A percentile compares a stretch with the other conserved stretches of the same genome.
Evolutionary conservation across 2,329 filamentous ascomycete species (phyloP).

Genomic region (Dothistroma pini): DNA sequence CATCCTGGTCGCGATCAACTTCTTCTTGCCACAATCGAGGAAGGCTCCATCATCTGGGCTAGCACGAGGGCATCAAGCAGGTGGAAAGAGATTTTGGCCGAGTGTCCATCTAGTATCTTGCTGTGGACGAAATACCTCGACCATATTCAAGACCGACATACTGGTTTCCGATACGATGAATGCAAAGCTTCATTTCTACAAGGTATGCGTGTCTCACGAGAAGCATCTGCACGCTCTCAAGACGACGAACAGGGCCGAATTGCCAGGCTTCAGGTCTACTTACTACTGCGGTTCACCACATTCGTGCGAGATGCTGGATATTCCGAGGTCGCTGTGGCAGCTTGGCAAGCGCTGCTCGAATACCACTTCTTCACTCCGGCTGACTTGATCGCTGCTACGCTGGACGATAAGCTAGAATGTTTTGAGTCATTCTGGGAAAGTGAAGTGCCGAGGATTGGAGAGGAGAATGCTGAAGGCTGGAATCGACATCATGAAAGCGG

Average conservation of each 20-base stretch:
- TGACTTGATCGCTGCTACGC: slow-evolving; percentile 1
- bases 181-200: slow-evolving; percentile 58
- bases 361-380: slow-evolving; percentile 60
- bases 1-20: slow-evolving; percentile 55
- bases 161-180: slow-evolving; percentile 64
- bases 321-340: slow-evolving; percentile 67
- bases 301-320: slow-evolving; percentile 76
- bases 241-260: slow-evolving; percentile 14
- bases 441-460: slow-evolving; percentile 74
- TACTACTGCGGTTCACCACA: slow-evolving; percentile 69
- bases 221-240: neutral
- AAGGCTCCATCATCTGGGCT: slow-evolving; percentile 73
- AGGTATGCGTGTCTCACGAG: slow-evolving; percentile 45
- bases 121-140: slow-evolving; percentile 74
- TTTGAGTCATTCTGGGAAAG: slow-evolving; percentile 85
- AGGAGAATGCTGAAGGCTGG: slow-evolving; percentile 70
- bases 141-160: slow-evolving; percentile 64
- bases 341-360: slow-evolving; percentile 82
- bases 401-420: slow-evolving; percentile 20
- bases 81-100: slow-evolving; percentile 61
- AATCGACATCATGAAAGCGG: slow-evolving; percentile 39
- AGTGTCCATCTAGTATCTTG: slow-evolving; percentile 55
- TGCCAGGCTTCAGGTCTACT: slow-evolving; percentile 56
- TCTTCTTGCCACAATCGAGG: slow-evolving; percentile 65
- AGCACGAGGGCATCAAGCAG: slow-evolving; percentile 55